These are phyloP conservation scores for Termitomyces sp. DNA, from an alignment of 768 basidiomycete species.

Conservation along the genomic window DNA sequence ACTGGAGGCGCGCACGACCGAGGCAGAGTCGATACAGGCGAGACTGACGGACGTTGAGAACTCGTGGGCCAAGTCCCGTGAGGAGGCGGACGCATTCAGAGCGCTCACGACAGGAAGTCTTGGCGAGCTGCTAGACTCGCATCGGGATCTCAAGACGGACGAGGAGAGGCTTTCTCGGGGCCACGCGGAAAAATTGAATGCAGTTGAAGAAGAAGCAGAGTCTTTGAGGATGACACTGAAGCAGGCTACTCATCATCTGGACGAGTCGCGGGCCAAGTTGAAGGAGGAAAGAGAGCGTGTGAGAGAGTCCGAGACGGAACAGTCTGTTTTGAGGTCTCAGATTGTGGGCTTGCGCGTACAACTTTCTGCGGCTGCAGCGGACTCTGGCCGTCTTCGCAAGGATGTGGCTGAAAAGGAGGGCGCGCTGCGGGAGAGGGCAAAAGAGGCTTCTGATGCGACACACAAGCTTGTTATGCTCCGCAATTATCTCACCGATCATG, in stretches of 20 bases:
- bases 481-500: constrained; percentile 84
- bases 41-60: constrained; percentile 81
- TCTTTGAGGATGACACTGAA: constrained; percentile 78
- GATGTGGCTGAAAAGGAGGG: constrained; percentile 64
- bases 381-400: constrained; percentile 64
- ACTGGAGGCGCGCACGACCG: constrained; percentile 67
- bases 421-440: constrained; percentile 56
- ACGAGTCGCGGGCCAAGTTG: constrained; percentile 63
- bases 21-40: constrained; percentile 63
- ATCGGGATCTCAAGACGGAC: constrained; percentile 79
- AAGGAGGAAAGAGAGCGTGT: constrained; percentile 61
- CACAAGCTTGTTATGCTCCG: constrained; percentile 77
- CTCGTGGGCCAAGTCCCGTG: constrained; percentile 86
- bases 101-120: constrained; percentile 82
- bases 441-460: constrained; percentile 63
- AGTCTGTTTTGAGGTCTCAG: constrained; percentile 64
- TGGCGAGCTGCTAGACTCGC: constrained; percentile 83
- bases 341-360: constrained; percentile 70
- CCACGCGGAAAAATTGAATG: constrained; percentile 78
- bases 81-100: constrained; percentile 89
- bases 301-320: constrained; percentile 61
- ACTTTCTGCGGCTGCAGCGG: constrained; percentile 60
- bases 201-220: constrained; percentile 70
- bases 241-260: constrained; percentile 67
- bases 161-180: constrained; percentile 74